Evolutionary conservation across 148 eudicot genomes (phyloP), one percentile per base, ranked within the genome.

Genomic region (Polygonum aviculare): DNA sequence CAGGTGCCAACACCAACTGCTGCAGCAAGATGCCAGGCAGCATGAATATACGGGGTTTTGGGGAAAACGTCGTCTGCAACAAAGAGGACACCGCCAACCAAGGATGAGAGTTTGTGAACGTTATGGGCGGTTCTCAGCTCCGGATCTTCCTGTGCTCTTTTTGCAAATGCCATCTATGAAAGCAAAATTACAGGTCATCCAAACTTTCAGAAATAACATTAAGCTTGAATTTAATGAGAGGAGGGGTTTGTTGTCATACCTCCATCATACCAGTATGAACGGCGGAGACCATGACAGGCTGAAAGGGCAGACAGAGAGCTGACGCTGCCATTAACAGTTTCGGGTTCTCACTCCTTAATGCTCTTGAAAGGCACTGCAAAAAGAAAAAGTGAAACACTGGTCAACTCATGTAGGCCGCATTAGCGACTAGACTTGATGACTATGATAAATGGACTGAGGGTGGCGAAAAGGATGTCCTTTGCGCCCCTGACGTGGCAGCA

Each of bases 1-100:
- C 98, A 94, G 76, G 98, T 88, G 76, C 93, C 82, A 78, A 89
- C 97, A 50, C 97, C 91, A 52, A 92, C 74, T 78, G 97, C 98
- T 39, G 98, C 98, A 79, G 98, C 98, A 76, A 94, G 92, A 83
- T 94, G 98, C 98, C 98, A 94, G 65, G 88, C 98, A 62, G 97
- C 97, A 84, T 94, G 98, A 74, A 94, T 80, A 77, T 76, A 94
- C 40, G 98, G 97, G 44, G 92, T 92, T 51, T 87, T 59, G 9
- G 97, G 93, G 79, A 88, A 89, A 10, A 87, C 80, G 80, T 92
- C 97, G 74, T 94, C 98, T 9, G 97, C 98, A 10, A 92, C 84
- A 77, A 94, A 94, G 31, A 94, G 88, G 0, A 81, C 88, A 14
- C 97, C 98, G 3, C 98, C 97, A 74, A 94, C 67, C 74, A 94